Evolutionary conservation across 495 filamentous ascomycete genomes (phyloP).

Genomic region (Aspergillus sparsus): DNA sequence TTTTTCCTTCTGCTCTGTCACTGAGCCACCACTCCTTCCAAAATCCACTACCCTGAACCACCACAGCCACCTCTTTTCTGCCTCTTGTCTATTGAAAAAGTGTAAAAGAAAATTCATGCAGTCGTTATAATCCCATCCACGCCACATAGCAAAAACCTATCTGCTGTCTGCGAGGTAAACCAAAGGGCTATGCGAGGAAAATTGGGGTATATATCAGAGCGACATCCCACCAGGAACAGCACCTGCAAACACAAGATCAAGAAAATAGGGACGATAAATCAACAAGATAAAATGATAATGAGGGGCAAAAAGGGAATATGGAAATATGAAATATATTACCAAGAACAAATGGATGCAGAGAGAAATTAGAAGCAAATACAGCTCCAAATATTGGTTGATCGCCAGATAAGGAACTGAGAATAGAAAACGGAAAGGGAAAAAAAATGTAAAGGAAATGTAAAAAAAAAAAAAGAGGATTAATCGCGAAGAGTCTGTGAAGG

Average conservation of each 20-base stretch:
- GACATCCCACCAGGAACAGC: conserved; percentile 35
- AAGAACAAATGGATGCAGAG: background rate
- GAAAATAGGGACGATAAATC: conserved; percentile 16
- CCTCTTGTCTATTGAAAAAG: conserved; percentile 21
- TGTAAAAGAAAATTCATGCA: conserved; percentile 42
- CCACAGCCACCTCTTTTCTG: conserved; percentile 16
- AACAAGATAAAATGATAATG: conserved; percentile 14
- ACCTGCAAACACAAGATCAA: conserved; percentile 24
- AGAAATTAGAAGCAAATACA: too few relatives aligned
- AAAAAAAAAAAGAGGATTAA: background rate
- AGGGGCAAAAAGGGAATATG: background rate
- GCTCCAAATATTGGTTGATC: background rate
- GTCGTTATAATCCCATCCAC: conserved; percentile 39
- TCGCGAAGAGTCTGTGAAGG: background rate
- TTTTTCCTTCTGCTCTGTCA: too few relatives aligned
- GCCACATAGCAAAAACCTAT: conserved; percentile 29
- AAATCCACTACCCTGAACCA: background rate
- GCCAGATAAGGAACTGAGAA: background rate
- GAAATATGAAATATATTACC: conserved; percentile 9
- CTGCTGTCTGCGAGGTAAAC: conserved; percentile 23
- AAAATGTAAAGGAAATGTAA: background rate
- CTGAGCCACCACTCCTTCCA: too few relatives aligned
- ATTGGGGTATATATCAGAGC: conserved; percentile 41
- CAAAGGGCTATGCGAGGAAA: conserved; percentile 38
- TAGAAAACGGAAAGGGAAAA: background rate